A percentile compares a stretch with the other conserved stretches of the same genome.
These are phyloP conservation scores for Phlyctochytrium planicorne DNA, from an alignment of 192 early-diverging fungal species.

Conservation along the genomic window DNA sequence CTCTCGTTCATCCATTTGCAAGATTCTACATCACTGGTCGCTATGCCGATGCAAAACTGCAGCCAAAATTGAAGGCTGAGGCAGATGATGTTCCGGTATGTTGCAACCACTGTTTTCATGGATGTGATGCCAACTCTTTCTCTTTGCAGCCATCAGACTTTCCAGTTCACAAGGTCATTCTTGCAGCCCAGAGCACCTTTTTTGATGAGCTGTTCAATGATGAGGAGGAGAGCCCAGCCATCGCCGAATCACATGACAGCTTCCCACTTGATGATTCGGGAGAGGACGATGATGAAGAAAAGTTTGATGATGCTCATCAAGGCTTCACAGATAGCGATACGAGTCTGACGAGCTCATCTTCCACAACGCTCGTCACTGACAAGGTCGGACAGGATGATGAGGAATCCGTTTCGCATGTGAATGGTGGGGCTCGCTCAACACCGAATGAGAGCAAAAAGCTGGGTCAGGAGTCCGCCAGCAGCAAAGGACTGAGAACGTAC, in stretches of 20 bases:
- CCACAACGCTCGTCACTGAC: background rate
- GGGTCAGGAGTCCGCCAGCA: background rate
- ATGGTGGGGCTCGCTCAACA: background rate
- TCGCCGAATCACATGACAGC: background rate
- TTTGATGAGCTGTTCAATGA: slow-evolving; percentile 3
- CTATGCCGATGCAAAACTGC: background rate
- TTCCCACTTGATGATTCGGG: too few species aligned
- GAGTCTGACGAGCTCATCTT: background rate
- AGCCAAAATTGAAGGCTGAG: too few species aligned
- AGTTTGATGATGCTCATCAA: slow-evolving; percentile 1
- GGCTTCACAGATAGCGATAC: background rate
- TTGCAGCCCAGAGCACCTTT: background rate
- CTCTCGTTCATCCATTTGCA: slow-evolving; percentile 3
- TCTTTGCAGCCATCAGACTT: too few species aligned
- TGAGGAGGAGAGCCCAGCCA: background rate
- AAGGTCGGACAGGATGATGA: too few species aligned
- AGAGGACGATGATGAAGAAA: background rate
- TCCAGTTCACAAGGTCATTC: background rate
- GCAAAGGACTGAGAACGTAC: background rate
- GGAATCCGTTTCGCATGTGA: too few species aligned
- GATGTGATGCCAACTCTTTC: too few species aligned
- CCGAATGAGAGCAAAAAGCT: too few species aligned
- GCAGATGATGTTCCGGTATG: too few species aligned
- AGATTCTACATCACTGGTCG: background rate
- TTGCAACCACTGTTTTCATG: too few species aligned